phyloP scores from a whole-genome alignment of 192 early-diverging fungal species.

The Endogone sp. region DNA sequence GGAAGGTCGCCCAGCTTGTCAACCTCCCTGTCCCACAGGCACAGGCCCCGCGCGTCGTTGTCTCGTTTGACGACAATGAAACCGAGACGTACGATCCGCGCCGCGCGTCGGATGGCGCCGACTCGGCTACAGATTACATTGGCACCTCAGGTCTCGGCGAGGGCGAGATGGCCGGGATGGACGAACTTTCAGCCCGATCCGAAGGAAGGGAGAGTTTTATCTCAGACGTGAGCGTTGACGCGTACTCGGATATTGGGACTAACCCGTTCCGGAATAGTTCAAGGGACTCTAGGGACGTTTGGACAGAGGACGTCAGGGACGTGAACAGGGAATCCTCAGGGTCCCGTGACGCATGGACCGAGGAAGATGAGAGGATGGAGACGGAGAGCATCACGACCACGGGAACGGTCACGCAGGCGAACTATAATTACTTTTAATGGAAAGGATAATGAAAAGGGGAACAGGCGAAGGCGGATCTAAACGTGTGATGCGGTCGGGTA shows the following conservation, averaged over 20 bases:
- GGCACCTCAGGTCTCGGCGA: too few relatives aligned
- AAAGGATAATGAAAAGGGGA: neutral
- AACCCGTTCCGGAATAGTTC: neutral
- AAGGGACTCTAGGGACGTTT: neutral
- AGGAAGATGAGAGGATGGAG: neutral
- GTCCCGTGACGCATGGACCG: neutral
- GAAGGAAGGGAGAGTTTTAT: too few relatives aligned
- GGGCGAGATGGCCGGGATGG: too few relatives aligned
- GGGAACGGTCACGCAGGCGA: neutral
- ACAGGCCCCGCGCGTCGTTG: neutral
- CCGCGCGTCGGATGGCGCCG: neutral
- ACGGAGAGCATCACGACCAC: neutral
- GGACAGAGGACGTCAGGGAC: neutral
- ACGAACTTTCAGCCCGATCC: too few relatives aligned
- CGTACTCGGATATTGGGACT: too few relatives aligned
- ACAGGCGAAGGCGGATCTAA: too few relatives aligned
- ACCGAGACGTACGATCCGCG: neutral
- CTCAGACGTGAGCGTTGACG: too few relatives aligned
- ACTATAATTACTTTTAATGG: neutral
- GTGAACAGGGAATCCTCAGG: neutral
- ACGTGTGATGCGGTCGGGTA: neutral
- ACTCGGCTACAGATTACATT: too few relatives aligned
- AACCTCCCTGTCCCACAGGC: neutral
- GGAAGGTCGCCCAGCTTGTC: neutral
- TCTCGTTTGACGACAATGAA: neutral